phyloP scores from a whole-genome alignment of 1,284 basidiomycete genomes.

The Garcileccinum viscosum region DNA sequence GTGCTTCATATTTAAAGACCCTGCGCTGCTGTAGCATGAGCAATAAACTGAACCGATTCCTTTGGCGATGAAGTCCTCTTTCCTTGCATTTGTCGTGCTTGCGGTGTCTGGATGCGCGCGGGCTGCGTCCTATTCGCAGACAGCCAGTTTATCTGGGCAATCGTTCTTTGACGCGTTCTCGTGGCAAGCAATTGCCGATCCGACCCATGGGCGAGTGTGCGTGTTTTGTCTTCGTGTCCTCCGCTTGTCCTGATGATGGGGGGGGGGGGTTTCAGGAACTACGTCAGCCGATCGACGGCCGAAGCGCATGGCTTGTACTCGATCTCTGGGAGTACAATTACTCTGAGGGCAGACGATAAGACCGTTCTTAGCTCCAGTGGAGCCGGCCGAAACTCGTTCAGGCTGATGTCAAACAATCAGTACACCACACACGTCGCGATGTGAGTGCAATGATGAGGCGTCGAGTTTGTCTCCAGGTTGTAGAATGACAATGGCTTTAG shows the following conservation, averaged over 20 bases:
- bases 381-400: conserved; percentile 45
- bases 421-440: conserved; percentile 45
- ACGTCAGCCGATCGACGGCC: conserved; percentile 53
- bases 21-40: neutral
- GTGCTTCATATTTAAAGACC: conserved; percentile 20
- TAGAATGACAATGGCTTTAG: conserved; percentile 18
- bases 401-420: conserved; percentile 38
- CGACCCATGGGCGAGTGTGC: conserved; percentile 55
- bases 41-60: neutral
- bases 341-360: conserved; percentile 44
- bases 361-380: conserved; percentile 38
- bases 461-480: neutral
- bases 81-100: conserved; percentile 18
- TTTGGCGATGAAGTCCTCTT: conserved; percentile 15
- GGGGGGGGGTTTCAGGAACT: too few relatives aligned
- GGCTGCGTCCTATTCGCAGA: conserved; percentile 43
- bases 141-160: conserved; percentile 46
- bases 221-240: conserved; percentile 10
- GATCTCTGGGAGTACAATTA: conserved; percentile 50
- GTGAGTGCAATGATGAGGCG: conserved; percentile 23
- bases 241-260: too few relatives aligned
- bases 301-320: conserved; percentile 52
- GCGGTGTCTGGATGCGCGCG: conserved; percentile 6
- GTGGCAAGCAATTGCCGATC: conserved; percentile 51
- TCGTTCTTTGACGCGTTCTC: conserved; percentile 49